Conservation (phyloP, 257 asterid genomes). For the Coffea canephora region DNA sequence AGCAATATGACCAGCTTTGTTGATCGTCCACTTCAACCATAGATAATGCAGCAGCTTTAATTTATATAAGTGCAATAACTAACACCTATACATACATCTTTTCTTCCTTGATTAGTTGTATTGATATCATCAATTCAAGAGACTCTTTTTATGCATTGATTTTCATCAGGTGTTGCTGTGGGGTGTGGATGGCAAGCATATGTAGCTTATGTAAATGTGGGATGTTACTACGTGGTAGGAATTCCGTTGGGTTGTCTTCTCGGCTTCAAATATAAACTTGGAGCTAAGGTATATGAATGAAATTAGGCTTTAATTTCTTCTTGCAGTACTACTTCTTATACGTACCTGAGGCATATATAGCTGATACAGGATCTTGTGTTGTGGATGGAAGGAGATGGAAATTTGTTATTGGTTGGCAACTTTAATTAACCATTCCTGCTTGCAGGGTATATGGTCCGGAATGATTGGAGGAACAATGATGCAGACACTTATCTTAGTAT, state of each 20-base stretch:
- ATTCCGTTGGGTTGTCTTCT: constrained; percentile 45
- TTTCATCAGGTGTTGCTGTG: constrained; percentile 66
- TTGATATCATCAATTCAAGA: neutral
- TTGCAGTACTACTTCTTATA: no score
- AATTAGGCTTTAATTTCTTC: neutral
- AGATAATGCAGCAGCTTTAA: no score
- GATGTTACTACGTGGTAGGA: constrained; percentile 43
- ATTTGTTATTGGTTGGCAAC: neutral
- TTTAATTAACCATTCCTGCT: neutral
- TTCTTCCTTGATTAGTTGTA: no score
- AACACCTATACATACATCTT: no score
- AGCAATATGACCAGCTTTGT: no score
- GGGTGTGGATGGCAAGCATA: constrained; percentile 88
- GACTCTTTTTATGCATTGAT: neutral
- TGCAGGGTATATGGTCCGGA: constrained; percentile 84
- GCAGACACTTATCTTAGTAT: constrained; percentile 75
- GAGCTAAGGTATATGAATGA: constrained; percentile 50
- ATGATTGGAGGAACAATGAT: constrained; percentile 85
- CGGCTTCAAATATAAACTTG: constrained; percentile 53
- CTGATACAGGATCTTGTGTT: no score
- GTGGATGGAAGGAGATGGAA: neutral
- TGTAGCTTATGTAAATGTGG: constrained; percentile 69
- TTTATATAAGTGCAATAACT: no score
- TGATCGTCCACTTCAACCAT: no score
- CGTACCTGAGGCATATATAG: no score